A percentile compares a stretch with the other conserved stretches of the same genome.
phyloP scores from a whole-genome alignment of 192 early-diverging fungal species.

The Coemansia sp. region DNA sequence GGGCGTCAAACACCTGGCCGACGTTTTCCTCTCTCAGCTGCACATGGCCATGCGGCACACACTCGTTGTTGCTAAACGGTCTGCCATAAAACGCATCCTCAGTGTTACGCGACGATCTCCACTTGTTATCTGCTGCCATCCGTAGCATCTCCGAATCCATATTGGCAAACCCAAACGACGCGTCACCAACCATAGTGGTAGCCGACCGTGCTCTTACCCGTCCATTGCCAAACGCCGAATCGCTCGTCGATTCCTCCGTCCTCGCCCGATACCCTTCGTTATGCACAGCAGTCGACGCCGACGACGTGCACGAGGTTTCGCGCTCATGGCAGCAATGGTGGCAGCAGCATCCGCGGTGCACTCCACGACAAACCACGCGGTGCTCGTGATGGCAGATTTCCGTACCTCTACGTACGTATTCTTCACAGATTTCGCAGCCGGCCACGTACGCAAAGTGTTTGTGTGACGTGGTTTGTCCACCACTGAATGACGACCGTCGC shows the following conservation, averaged over 20 bases:
- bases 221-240: constrained; percentile 42
- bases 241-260: constrained; percentile 37
- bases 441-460: constrained; percentile 44
- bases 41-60: constrained; percentile 29
- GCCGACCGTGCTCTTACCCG: constrained; percentile 44
- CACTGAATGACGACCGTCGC: constrained; percentile 21
- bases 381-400: constrained; percentile 48
- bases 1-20: constrained; percentile 25
- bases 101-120: constrained; percentile 12
- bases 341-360: constrained; percentile 34
- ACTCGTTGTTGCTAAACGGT: constrained; percentile 14
- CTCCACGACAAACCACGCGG: constrained; percentile 31
- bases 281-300: neutral
- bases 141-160: constrained; percentile 52
- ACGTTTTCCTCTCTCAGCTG: constrained; percentile 37
- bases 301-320: constrained; percentile 1
- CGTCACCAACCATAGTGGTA: constrained; percentile 39
- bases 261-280: constrained; percentile 17
- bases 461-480: neutral
- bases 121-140: constrained; percentile 42
- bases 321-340: constrained; percentile 20
- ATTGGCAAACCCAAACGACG: constrained; percentile 47
- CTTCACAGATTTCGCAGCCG: constrained; percentile 49
- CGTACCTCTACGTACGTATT: constrained; percentile 28
- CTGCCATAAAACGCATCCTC: constrained; percentile 32